phyloP scores from a whole-genome alignment of 2,329 filamentous ascomycete genomes.

The Epichloe brachyelytri region DNA sequence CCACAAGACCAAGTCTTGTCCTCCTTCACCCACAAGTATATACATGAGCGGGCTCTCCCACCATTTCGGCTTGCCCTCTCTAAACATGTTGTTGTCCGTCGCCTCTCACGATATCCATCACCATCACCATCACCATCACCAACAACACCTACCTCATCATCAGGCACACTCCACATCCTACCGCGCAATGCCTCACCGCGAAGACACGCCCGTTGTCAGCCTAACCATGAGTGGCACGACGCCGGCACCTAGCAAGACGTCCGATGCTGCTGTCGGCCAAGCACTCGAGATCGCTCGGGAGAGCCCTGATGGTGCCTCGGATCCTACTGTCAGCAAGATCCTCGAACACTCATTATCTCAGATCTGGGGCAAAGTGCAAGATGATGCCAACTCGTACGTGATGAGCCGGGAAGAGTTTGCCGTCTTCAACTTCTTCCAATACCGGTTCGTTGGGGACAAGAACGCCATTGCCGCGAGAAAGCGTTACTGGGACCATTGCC shows the following conservation, averaged over 20 bases:
- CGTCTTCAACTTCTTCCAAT: constrained; percentile 74
- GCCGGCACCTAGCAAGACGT: constrained; percentile 8
- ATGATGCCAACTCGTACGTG: constrained; percentile 55
- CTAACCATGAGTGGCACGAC: constrained; percentile 4
- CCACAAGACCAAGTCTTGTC: background rate
- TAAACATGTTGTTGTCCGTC: constrained; percentile 14
- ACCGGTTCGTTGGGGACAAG: constrained; percentile 44
- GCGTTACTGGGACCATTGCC: constrained; percentile 39
- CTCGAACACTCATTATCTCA: constrained; percentile 51
- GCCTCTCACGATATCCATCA: constrained; percentile 8
- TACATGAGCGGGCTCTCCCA: constrained; percentile 8
- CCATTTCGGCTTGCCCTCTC: background rate
- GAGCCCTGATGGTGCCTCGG: constrained; percentile 50
- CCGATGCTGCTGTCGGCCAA: constrained; percentile 40
- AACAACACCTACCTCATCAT: background rate
- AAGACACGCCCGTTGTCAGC: constrained; percentile 8
- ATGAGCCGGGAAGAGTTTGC: constrained; percentile 69
- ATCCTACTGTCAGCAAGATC: constrained; percentile 48
- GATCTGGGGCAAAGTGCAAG: constrained; percentile 56
- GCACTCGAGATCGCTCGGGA: constrained; percentile 68
- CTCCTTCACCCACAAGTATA: constrained; percentile 4
- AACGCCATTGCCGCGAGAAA: constrained; percentile 34
- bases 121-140: constrained; percentile 4
- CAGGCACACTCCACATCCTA: background rate
- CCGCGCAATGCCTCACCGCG: constrained; percentile 12